Percentiles rank a stretch among this genome's conserved stretches.
Conservation (phyloP, 2,329 filamentous ascomycete genomes). For the Chrysosporium queenslandicum region DNA sequence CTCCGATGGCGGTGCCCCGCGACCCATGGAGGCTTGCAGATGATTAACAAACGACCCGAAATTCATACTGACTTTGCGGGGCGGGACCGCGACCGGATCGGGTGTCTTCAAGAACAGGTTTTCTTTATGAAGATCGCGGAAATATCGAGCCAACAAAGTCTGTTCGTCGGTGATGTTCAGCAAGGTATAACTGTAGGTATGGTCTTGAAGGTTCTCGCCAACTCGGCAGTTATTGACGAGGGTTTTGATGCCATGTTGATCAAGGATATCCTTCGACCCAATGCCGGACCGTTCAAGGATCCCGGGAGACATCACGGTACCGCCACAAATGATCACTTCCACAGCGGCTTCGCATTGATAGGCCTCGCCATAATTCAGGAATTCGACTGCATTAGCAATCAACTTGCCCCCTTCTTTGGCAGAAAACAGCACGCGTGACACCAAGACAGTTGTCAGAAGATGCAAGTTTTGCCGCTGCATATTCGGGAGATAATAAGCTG, state of each 20-base stretch:
- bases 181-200: conserved; percentile 20
- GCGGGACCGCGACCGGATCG: background rate
- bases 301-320: conserved; percentile 48
- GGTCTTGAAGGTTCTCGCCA: conserved; percentile 45
- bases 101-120: background rate
- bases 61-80: background rate
- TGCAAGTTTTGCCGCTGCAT: conserved; percentile 1
- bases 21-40: conserved; percentile 6
- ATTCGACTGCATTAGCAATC: conserved; percentile 37
- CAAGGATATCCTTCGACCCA: conserved; percentile 40
- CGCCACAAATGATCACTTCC: conserved; percentile 52
- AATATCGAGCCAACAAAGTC: background rate
- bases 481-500: conserved; percentile 8
- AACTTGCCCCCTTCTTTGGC: background rate
- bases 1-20: background rate
- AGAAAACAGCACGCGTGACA: conserved; percentile 1
- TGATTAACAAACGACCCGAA: background rate
- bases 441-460: background rate
- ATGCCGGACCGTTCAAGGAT: conserved; percentile 53
- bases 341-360: conserved; percentile 26
- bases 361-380: conserved; percentile 31
- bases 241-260: conserved; percentile 34
- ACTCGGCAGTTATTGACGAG: conserved; percentile 39
- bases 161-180: background rate
- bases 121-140: background rate